Evolutionary conservation across 352 stramenopile species (phyloP).

Genomic region (Globisporangium megalacanthum): DNA sequence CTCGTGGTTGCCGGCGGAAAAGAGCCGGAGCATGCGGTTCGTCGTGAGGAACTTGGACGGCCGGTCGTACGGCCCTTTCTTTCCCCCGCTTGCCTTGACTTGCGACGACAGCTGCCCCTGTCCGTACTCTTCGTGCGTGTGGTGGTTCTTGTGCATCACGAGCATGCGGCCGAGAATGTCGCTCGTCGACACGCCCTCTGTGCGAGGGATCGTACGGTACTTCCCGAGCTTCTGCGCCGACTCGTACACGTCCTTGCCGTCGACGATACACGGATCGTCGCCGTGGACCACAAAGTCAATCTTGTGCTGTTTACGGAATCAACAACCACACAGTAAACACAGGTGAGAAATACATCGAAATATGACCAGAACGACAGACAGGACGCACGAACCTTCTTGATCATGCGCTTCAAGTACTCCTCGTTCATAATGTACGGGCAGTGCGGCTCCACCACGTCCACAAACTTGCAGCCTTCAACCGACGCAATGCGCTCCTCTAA

Average conservation of each 20-base stretch:
- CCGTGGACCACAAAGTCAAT: slow-evolving; percentile 99
- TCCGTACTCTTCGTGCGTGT: slow-evolving; percentile 77
- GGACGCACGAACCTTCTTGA: slow-evolving; percentile 80
- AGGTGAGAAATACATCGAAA: too few relatives aligned
- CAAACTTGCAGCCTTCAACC: slow-evolving; percentile 97
- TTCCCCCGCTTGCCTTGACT: slow-evolving; percentile 31
- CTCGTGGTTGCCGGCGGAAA: slow-evolving; percentile 85
- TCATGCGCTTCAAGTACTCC: slow-evolving; percentile 97
- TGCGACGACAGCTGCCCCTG: slow-evolving; percentile 77
- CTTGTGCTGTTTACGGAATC: slow-evolving; percentile 48
- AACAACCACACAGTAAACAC: not conserved
- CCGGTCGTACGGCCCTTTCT: slow-evolving; percentile 46
- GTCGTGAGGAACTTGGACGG: slow-evolving; percentile 95
- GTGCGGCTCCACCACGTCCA: slow-evolving; percentile 96
- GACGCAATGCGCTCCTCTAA: slow-evolving; percentile 93
- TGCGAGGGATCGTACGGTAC: slow-evolving; percentile 95
- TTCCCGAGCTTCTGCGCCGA: slow-evolving; percentile 94
- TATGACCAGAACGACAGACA: not conserved
- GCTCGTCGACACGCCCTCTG: slow-evolving; percentile 96
- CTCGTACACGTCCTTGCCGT: slow-evolving; percentile 98
- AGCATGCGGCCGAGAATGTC: slow-evolving; percentile 99
- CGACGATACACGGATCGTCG: slow-evolving; percentile 98
- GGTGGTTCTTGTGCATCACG: slow-evolving; percentile 93
- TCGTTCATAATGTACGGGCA: slow-evolving; percentile 99
- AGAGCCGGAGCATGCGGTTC: slow-evolving; percentile 92